phyloP scores from a whole-genome alignment of 176 grass and related monocot species.

The Avena atlantica region DNA sequence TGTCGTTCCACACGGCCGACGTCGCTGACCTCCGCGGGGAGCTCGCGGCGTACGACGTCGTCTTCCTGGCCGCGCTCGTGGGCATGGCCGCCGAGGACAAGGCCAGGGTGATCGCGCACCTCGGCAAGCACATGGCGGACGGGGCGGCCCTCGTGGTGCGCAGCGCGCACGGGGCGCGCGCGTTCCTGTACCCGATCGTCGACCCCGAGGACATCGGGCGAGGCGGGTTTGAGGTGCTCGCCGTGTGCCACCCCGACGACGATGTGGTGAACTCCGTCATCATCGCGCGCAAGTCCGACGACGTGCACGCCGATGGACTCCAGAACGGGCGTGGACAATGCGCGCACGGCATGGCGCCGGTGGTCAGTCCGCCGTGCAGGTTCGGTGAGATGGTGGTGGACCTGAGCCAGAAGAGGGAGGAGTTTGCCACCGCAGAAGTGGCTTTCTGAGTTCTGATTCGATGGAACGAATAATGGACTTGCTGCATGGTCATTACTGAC shows the following conservation, averaged over 20 bases:
- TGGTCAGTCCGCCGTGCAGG: slow-evolving; percentile 43
- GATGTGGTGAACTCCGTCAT: slow-evolving; percentile 80
- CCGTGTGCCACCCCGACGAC: slow-evolving; percentile 66
- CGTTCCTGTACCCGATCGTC: slow-evolving; percentile 83
- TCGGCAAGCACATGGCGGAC: slow-evolving; percentile 64
- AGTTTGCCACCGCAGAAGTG: slow-evolving; percentile 24
- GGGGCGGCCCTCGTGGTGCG: slow-evolving; percentile 63
- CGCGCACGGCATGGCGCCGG: background rate
- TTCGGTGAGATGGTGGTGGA: slow-evolving; percentile 44
- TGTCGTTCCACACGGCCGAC: too few relatives aligned
- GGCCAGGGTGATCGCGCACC: slow-evolving; percentile 56
- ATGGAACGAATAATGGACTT: background rate
- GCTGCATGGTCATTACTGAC: background rate
- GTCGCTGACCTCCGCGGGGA: slow-evolving; percentile 14
- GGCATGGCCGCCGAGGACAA: slow-evolving; percentile 73
- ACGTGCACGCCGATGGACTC: background rate
- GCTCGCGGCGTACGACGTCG: slow-evolving; percentile 62
- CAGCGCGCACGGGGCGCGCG: slow-evolving; percentile 80
- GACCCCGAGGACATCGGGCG: slow-evolving; percentile 45
- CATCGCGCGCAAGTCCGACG: slow-evolving; percentile 52
- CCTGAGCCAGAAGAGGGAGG: slow-evolving; percentile 26
- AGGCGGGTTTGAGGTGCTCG: slow-evolving; percentile 65
- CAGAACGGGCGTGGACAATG: background rate
- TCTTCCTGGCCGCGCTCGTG: slow-evolving; percentile 84
- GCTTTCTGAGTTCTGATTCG: slow-evolving; percentile 31